These are phyloP conservation scores for Debaryomycetaceae sp. DNA, from an alignment of 1,139 yeast species.

Conservation along the genomic window DNA sequence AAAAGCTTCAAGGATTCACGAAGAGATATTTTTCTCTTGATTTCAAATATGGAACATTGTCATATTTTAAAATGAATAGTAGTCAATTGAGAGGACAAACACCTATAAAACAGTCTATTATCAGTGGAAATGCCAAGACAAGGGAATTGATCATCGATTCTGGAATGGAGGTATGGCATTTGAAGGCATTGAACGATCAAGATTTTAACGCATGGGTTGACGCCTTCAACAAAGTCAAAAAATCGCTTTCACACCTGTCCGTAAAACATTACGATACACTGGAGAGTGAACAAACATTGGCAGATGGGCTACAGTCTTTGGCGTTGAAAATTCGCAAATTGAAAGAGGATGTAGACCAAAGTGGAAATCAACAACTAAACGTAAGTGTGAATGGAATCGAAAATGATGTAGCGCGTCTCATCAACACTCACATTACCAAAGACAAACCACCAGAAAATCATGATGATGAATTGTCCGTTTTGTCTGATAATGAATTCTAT, in stretches of 20 bases:
- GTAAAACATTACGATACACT: slow-evolving; percentile 6
- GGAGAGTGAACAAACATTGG: slow-evolving; percentile 6
- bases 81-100: slow-evolving; percentile 84
- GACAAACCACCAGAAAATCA: slow-evolving; percentile 3
- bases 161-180: slow-evolving; percentile 93
- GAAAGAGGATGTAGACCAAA: slow-evolving; percentile 9
- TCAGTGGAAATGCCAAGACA: slow-evolving; percentile 70
- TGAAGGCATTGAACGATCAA: slow-evolving; percentile 60
- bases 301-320: slow-evolving; percentile 15
- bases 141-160: slow-evolving; percentile 81
- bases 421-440: slow-evolving; percentile 9
- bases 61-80: slow-evolving; percentile 70
- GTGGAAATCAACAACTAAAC: slow-evolving; percentile 1
- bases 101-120: slow-evolving; percentile 77
- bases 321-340: slow-evolving; percentile 22
- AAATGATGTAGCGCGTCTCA: slow-evolving; percentile 15
- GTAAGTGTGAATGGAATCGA: slow-evolving; percentile 13
- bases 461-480: slow-evolving; percentile 25
- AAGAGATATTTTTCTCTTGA: slow-evolving; percentile 82
- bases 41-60: slow-evolving; percentile 74
- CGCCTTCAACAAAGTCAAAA: slow-evolving; percentile 58
- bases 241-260: slow-evolving; percentile 11
- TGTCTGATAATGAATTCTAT: slow-evolving; percentile 47
- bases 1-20: slow-evolving; percentile 77
- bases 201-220: slow-evolving; percentile 83